Conservation (phyloP, 768 basidiomycete genomes). For the Strobilomyces dryophilus region DNA sequence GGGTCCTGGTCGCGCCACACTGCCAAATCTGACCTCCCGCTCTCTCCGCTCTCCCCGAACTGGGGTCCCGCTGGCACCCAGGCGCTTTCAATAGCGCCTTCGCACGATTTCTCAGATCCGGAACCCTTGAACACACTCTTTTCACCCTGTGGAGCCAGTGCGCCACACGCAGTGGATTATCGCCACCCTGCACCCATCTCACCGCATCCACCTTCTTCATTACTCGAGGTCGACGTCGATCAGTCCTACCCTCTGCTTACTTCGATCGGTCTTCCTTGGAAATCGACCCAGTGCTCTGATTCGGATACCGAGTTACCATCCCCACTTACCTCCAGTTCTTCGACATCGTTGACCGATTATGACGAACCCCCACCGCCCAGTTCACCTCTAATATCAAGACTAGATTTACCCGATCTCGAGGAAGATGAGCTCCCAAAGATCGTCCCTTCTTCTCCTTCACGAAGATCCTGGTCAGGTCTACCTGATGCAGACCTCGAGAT, state of each 20-base stretch:
- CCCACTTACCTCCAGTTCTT: conserved; percentile 9
- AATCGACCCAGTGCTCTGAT: conserved; percentile 6
- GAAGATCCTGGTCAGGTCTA: conserved; percentile 25
- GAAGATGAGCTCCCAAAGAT: conserved; percentile 20
- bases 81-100: conserved; percentile 9
- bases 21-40: conserved; percentile 13
- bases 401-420: conserved; percentile 31
- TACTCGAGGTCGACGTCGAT: conserved; percentile 26
- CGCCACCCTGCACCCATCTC: conserved; percentile 13
- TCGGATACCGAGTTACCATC: conserved; percentile 15
- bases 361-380: conserved; percentile 20
- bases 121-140: conserved; percentile 18
- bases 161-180: conserved; percentile 14
- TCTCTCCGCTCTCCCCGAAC: conserved; percentile 36
- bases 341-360: conserved; percentile 22
- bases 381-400: conserved; percentile 31
- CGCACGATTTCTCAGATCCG: conserved; percentile 16
- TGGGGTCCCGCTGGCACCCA: conserved; percentile 22
- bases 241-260: conserved; percentile 13
- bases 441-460: conserved; percentile 27
- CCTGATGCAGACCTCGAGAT: conserved; percentile 30
- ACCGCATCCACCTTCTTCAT: conserved; percentile 16
- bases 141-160: conserved; percentile 9
- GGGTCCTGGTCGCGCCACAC: conserved; percentile 15
- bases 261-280: conserved; percentile 16